Conservation (phyloP, 2,329 filamentous ascomycete genomes). For the Zasmidium cellare region DNA sequence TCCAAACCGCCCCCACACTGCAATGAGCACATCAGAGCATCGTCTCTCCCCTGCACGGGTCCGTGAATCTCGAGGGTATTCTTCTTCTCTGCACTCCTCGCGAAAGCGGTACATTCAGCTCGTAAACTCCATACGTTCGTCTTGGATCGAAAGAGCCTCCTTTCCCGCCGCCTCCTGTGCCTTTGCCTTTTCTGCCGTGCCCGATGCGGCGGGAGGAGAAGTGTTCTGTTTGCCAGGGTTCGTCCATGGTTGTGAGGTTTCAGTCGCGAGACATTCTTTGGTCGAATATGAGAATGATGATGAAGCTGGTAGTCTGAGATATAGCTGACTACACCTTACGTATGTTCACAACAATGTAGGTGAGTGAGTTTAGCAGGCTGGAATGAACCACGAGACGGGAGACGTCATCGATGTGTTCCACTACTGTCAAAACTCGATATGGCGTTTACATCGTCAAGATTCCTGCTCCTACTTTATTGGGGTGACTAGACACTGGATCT, state of each 20-base stretch:
- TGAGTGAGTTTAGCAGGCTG: too few species aligned
- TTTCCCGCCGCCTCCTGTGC: not conserved
- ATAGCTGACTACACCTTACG: too few species aligned
- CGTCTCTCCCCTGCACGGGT: not conserved
- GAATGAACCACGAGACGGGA: too few species aligned
- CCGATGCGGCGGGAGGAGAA: constrained; percentile 1
- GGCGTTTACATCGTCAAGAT: too few species aligned
- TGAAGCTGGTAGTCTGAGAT: too few species aligned
- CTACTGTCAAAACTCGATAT: too few species aligned
- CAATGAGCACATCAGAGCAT: constrained; percentile 7
- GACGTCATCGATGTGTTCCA: too few species aligned
- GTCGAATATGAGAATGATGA: too few species aligned
- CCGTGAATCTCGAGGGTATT: constrained; percentile 4
- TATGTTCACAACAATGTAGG: too few species aligned
- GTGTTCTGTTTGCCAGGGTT: constrained; percentile 7
- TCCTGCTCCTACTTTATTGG: too few species aligned
- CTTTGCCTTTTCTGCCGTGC: constrained; percentile 5
- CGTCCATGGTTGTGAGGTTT: not conserved
- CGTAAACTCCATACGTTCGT: constrained; percentile 1
- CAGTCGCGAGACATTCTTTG: too few species aligned
- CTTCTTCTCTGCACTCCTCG: not conserved
- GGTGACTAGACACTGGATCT: too few species aligned
- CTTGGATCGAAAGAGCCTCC: constrained; percentile 2
- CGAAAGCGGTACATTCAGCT: constrained; percentile 4
- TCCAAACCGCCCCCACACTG: not conserved